A percentile compares a stretch with the other conserved stretches of the same genome.
These are phyloP conservation scores for Diaporthe humulicola DNA, from an alignment of 2,329 filamentous ascomycete species.

Conservation along the genomic window DNA sequence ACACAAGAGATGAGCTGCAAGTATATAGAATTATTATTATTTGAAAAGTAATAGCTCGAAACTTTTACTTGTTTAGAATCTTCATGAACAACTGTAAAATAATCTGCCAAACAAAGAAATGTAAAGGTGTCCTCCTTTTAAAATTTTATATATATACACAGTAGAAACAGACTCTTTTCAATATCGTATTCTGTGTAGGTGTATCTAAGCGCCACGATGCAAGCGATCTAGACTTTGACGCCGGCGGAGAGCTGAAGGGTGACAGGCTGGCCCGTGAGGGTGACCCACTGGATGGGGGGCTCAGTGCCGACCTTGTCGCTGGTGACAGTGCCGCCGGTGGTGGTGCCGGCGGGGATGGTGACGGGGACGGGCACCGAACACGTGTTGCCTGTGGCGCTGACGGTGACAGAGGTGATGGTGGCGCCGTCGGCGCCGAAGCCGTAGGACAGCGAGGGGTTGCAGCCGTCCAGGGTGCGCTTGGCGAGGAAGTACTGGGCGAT, in stretches of 20 bases:
- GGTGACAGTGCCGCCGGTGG: background rate
- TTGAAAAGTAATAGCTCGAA: too few species aligned
- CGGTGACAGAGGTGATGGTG: background rate
- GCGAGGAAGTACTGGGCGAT: slow-evolving; percentile 3
- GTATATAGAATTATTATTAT: too few species aligned
- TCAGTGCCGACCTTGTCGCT: slow-evolving; percentile 4
- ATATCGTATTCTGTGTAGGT: too few species aligned
- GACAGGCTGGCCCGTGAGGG: background rate
- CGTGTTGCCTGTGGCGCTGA: background rate
- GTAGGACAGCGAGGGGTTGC: slow-evolving; percentile 6
- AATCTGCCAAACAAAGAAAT: too few species aligned
- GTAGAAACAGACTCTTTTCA: too few species aligned
- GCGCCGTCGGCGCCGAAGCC: background rate
- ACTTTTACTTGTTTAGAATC: too few species aligned
- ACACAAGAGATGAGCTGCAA: too few species aligned
- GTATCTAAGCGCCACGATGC: too few species aligned
- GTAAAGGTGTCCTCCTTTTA: too few species aligned
- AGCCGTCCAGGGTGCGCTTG: background rate
- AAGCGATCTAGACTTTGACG: background rate
- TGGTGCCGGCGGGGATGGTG: background rate
- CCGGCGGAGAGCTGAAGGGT: slow-evolving; percentile 1
- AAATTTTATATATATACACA: too few species aligned
- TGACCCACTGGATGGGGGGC: slow-evolving; percentile 18
- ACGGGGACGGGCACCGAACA: slow-evolving; percentile 8
- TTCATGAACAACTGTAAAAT: too few species aligned